phyloP scores from a whole-genome alignment of 106 monocot genomes.

The Triglochin maritima region DNA sequence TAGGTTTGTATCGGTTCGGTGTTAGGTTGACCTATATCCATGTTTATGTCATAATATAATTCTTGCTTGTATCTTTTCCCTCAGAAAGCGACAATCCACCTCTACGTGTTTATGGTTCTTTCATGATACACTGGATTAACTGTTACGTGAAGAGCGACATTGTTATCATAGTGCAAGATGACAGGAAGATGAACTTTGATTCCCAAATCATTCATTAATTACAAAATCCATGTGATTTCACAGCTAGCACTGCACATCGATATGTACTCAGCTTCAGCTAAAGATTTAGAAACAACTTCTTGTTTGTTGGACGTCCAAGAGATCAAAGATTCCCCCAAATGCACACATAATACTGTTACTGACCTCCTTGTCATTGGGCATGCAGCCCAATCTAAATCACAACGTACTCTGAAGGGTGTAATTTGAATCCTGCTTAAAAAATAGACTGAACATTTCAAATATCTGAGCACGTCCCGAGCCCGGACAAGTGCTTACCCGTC shows the following conservation, averaged over 20 bases:
- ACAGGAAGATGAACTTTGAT: neutral
- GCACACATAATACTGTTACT: neutral
- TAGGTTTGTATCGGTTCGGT: too few species aligned
- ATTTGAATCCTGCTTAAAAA: too few species aligned
- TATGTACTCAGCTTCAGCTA: neutral
- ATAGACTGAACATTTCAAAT: too few species aligned
- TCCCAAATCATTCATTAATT: neutral
- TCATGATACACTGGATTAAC: neutral
- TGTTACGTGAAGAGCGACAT: neutral
- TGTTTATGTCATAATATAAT: too few species aligned
- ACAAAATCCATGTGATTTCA: neutral
- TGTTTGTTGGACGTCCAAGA: neutral
- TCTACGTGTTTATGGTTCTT: neutral
- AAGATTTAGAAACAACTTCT: neutral
- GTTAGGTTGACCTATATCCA: too few species aligned
- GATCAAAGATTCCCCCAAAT: neutral
- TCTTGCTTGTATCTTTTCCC: too few species aligned
- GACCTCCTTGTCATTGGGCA: too few species aligned
- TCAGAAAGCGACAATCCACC: too few species aligned
- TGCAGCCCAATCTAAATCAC: neutral
- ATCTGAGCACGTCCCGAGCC: too few species aligned
- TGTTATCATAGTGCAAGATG: neutral
- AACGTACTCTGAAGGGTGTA: too few species aligned
- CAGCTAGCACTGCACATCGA: neutral
- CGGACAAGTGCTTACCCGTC: too few species aligned